Evolutionary conservation across 2,329 filamentous ascomycete genomes (phyloP).

Genomic region (Fusarium sp.): DNA sequence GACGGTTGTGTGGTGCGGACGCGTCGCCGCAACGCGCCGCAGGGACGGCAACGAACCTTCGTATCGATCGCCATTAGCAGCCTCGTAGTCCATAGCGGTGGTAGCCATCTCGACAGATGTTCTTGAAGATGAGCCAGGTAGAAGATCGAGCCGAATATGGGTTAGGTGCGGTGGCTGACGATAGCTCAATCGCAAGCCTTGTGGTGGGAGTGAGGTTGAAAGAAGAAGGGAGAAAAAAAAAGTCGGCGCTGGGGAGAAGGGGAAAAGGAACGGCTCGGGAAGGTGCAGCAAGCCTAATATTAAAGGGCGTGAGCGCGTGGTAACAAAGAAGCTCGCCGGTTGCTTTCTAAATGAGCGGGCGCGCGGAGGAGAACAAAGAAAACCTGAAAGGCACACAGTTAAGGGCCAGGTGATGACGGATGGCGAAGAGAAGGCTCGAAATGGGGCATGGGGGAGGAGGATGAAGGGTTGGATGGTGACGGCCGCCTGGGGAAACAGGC

Average conservation of each 20-base stretch:
- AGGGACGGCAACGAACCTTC: conserved; percentile 62
- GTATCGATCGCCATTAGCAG: conserved; percentile 73
- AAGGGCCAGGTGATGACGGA: conserved; percentile 30
- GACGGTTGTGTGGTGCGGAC: conserved; percentile 9
- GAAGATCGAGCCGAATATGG: conserved; percentile 28
- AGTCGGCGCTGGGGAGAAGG: conserved; percentile 37
- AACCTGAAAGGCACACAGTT: conserved; percentile 19
- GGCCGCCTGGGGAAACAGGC: conserved; percentile 30
- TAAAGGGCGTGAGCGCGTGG: conserved; percentile 26
- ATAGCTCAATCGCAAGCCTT: conserved; percentile 40
- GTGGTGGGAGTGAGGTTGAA: conserved; percentile 40
- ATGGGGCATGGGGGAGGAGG: conserved; percentile 29
- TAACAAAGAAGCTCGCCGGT: conserved; percentile 24
- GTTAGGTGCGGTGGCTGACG: conserved; percentile 34
- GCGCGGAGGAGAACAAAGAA: conserved; percentile 19
- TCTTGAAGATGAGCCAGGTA: conserved; percentile 16
- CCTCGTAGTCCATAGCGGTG: conserved; percentile 77
- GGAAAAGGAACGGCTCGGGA: conserved; percentile 37
- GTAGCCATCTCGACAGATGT: conserved; percentile 62
- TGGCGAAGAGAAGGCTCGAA: conserved; percentile 29
- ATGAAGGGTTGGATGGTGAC: conserved; percentile 33
- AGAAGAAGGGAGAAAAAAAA: conserved; percentile 41
- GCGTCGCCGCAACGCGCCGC: conserved; percentile 30
- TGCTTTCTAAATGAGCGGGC: conserved; percentile 25
- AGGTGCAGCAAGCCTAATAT: conserved; percentile 29